phyloP scores from a whole-genome alignment of 441 rosid genomes.

The Theobroma grandiflorum region DNA sequence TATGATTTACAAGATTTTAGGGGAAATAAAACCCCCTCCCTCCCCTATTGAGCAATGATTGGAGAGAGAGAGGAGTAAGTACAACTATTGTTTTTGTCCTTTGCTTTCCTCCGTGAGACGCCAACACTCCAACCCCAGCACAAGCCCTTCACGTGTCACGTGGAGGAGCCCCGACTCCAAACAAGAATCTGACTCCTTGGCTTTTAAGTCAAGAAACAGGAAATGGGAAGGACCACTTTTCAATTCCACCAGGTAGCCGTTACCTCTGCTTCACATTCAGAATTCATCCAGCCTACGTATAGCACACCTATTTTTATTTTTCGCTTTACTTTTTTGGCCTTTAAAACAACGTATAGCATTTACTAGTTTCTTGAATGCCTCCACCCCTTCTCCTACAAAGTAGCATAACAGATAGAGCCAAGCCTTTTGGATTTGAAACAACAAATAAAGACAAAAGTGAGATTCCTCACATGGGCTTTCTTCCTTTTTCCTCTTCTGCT shows the following conservation, averaged over 20 bases:
- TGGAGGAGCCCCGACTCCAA: background rate
- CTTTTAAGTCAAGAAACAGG: background rate
- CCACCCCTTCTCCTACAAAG: no score
- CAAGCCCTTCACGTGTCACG: background rate
- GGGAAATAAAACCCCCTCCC: no score
- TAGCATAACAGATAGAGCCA: background rate
- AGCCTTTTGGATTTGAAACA: slow-evolving; percentile 9
- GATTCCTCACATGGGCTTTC: background rate
- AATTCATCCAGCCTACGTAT: background rate
- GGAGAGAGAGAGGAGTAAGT: no score
- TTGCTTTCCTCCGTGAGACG: slow-evolving; percentile 7
- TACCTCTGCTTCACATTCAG: slow-evolving; percentile 3
- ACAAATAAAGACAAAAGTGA: background rate
- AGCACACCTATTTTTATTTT: background rate
- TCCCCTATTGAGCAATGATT: no score
- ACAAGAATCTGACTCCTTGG: background rate
- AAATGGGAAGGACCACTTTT: background rate
- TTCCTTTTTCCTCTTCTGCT: background rate
- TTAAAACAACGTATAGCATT: no score
- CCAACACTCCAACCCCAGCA: background rate
- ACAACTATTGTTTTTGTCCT: background rate
- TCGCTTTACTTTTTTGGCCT: no score
- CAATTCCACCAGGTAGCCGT: slow-evolving; percentile 16
- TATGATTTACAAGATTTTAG: no score
- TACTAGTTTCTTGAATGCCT: no score